These are phyloP conservation scores for Smallanthus sonchifolius DNA, from an alignment of 129 eudicot species.

Conservation along the genomic window DNA sequence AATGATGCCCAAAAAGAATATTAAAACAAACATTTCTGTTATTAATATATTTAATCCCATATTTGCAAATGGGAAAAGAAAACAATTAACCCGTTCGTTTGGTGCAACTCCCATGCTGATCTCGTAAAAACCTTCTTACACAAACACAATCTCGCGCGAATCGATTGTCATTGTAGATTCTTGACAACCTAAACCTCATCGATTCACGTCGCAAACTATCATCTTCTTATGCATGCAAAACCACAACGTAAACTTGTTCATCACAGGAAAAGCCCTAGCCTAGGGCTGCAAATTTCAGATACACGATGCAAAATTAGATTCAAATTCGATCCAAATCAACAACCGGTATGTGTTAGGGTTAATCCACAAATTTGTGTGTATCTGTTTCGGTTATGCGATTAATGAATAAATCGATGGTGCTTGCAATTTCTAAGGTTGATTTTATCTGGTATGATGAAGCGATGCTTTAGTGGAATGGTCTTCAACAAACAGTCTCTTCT, in stretches of 20 bases:
- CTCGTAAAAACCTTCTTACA: slow-evolving; percentile 14
- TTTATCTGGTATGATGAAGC: no score
- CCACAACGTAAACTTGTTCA: slow-evolving; percentile 22
- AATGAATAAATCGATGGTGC: no score
- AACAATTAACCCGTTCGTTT: background rate
- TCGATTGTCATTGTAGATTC: slow-evolving; percentile 5
- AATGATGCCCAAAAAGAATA: background rate
- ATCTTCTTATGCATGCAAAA: slow-evolving; percentile 10
- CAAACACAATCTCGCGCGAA: background rate
- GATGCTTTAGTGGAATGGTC: no score
- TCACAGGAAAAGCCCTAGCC: background rate
- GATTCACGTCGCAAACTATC: slow-evolving; percentile 1
- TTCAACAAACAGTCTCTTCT: no score
- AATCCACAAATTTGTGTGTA: no score
- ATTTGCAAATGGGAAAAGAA: background rate
- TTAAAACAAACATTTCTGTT: background rate
- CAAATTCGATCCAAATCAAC: no score
- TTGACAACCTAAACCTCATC: slow-evolving; percentile 11
- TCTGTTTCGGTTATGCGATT: no score
- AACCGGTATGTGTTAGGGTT: no score
- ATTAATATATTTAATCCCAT: no score
- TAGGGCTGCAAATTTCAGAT: no score
- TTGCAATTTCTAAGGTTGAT: no score
- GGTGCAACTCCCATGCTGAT: slow-evolving; percentile 11
- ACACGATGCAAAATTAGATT: no score